These are phyloP conservation scores for Astragalus glycyphyllos DNA, from an alignment of 306 rosid species.

Conservation along the genomic window DNA sequence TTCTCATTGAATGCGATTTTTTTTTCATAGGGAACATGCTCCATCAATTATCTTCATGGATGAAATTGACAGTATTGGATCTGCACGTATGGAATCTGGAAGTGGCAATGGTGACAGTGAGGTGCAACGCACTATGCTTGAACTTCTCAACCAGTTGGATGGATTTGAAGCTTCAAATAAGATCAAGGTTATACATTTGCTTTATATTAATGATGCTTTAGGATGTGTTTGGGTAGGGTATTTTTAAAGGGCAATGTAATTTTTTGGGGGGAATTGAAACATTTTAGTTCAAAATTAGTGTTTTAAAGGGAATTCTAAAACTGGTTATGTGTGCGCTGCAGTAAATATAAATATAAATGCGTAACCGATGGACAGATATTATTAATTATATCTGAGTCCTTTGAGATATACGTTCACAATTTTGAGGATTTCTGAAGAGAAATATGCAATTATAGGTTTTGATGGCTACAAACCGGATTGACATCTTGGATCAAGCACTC, in stretches of 20 bases:
- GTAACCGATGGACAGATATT: conserved; percentile 4
- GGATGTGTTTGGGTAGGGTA: too few relatives aligned
- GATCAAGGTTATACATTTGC: conserved; percentile 72
- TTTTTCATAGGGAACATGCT: conserved; percentile 86
- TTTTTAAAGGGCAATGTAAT: too few relatives aligned
- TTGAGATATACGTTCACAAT: background rate
- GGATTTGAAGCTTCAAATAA: conserved; percentile 99
- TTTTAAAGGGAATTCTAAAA: background rate
- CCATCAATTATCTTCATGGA: conserved; percentile 99
- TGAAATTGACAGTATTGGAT: conserved; percentile 98
- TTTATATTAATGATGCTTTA: conserved; percentile 14
- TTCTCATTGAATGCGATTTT: conserved; percentile 1
- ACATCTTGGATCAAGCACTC: conserved; percentile 98
- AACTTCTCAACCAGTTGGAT: conserved; percentile 98
- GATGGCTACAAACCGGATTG: conserved; percentile 99
- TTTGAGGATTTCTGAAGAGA: conserved; percentile 35
- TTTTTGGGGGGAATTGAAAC: too few relatives aligned
- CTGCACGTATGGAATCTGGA: conserved; percentile 99
- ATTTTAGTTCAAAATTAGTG: too few relatives aligned
- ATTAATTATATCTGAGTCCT: background rate
- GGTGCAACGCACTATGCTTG: conserved; percentile 98
- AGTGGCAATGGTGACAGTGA: conserved; percentile 99
- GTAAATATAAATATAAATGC: background rate
- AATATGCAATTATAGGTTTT: conserved; percentile 65
- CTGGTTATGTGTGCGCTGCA: background rate